These are phyloP conservation scores for Bassia scoparia DNA, from an alignment of 148 eudicot genomes.

Conservation along the genomic window DNA sequence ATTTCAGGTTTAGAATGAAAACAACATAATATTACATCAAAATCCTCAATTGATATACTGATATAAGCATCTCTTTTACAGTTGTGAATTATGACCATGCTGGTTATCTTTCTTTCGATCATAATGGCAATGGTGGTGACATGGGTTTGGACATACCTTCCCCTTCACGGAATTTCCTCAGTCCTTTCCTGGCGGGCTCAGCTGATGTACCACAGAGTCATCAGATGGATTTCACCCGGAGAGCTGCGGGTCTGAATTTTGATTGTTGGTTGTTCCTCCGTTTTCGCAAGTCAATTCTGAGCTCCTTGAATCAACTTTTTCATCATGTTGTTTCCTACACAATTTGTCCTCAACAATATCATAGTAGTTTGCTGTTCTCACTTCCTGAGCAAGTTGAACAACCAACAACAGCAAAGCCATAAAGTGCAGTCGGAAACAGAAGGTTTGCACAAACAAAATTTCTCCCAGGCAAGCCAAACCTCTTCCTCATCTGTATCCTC, in stretches of 20 bases:
- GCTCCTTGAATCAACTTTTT: slow-evolving; percentile 28
- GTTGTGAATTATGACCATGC: slow-evolving; percentile 2
- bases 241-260: slow-evolving; percentile 48
- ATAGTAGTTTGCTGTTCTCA: slow-evolving; percentile 72
- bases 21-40: slow-evolving; percentile 14
- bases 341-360: slow-evolving; percentile 66
- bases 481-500: slow-evolving; percentile 92
- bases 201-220: slow-evolving; percentile 22
- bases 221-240: slow-evolving; percentile 30
- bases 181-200: slow-evolving; percentile 27
- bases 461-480: slow-evolving; percentile 69
- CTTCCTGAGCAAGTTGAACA: slow-evolving; percentile 98
- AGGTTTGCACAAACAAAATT: slow-evolving; percentile 61
- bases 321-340: slow-evolving; percentile 40
- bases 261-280: slow-evolving; percentile 28
- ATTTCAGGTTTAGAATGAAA: background rate
- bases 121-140: slow-evolving; percentile 34
- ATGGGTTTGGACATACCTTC: slow-evolving; percentile 27
- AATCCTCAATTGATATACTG: background rate
- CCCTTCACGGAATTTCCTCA: slow-evolving; percentile 29
- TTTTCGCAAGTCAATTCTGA: slow-evolving; percentile 43
- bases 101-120: slow-evolving; percentile 25
- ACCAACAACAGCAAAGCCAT: slow-evolving; percentile 96
- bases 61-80: slow-evolving; percentile 15
- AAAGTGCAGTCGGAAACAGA: slow-evolving; percentile 61